phyloP scores from a whole-genome alignment of 179 eudicot species.

The Patellifolia procumbens region DNA sequence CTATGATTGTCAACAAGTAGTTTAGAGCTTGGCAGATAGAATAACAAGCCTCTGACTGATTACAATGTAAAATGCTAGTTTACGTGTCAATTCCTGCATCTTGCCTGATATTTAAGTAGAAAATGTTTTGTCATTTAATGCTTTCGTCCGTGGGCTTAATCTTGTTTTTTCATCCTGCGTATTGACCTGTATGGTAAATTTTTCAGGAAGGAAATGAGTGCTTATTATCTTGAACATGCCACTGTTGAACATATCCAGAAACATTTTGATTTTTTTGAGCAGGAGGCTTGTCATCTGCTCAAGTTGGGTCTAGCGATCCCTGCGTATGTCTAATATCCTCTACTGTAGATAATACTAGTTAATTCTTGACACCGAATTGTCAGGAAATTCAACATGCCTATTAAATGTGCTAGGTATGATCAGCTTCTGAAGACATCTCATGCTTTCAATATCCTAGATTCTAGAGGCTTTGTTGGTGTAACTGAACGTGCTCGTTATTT shows the following conservation, averaged over 20 bases:
- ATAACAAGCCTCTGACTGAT: background rate
- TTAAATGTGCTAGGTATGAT: constrained; percentile 84
- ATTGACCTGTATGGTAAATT: constrained; percentile 4
- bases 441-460: constrained; percentile 92
- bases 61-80: background rate
- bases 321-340: constrained; percentile 69
- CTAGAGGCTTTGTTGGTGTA: constrained; percentile 99
- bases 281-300: constrained; percentile 85
- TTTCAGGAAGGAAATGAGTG: constrained; percentile 98
- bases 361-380: constrained; percentile 20
- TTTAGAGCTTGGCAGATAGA: background rate
- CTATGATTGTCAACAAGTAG: background rate
- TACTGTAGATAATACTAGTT: constrained; percentile 9
- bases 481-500: constrained; percentile 99
- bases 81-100: background rate
- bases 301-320: constrained; percentile 88
- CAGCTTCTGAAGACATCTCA: constrained; percentile 99
- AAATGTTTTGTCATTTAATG: background rate
- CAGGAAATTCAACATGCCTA: constrained; percentile 34
- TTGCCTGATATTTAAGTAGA: background rate
- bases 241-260: constrained; percentile 74
- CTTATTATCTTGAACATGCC: constrained; percentile 92
- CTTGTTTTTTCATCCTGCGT: background rate
- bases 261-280: constrained; percentile 88
- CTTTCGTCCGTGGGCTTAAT: background rate